Evolutionary conservation across 192 early-diverging fungal genomes (phyloP), one percentile per base, ranked within the genome.

Genomic region (Mycoemilia scoparia): DNA sequence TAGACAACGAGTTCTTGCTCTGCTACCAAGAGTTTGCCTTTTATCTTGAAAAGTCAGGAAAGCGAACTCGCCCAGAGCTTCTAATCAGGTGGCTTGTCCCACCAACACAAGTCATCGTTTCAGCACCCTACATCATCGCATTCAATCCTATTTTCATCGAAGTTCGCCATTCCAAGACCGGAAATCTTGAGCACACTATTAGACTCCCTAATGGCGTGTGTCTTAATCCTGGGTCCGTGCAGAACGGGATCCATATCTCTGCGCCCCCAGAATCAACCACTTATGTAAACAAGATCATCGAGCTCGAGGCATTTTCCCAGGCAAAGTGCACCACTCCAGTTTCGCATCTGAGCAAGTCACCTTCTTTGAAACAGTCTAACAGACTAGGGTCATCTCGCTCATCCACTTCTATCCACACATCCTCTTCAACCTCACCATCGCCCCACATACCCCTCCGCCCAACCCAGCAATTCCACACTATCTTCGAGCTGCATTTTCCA

Each of bases 1-100:
- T 60, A 2, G 58, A 52, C 13, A 73, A 76, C 16, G 70, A 83
- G 35, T 86, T 88, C 46, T 42, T 96, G 14, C 56, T 96, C 20
- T 92, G 87, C 45, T 96, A 92, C 46, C 78, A 88, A 58, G 77
- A 85, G 50, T 77, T 86, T 46, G 84, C 78, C 7, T 93, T 96
- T 42, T 93, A 73, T 50, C 77, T 96, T 13, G 82, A 93, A 54
- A 80, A 82, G 39, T 69, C 73, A 47, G 91, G 91, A 23, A 57
- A 73, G 5, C 59, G 83, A 21, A 49, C 79, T 12, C 45, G 79
- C 12, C 54, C 61, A 0, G 70, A 85, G 24, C 79, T 72, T 63
- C 58, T 85, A 15, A 76, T 96, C 27, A 55, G 77, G 28, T 96
- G 88, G 89, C 73, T 78, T 35, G 90, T 88, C 26, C 41, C 57